Percentiles rank a stretch among this genome's conserved stretches.
Evolutionary conservation across 345 rosid species (phyloP).

Genomic region (Carallia brachiata): DNA sequence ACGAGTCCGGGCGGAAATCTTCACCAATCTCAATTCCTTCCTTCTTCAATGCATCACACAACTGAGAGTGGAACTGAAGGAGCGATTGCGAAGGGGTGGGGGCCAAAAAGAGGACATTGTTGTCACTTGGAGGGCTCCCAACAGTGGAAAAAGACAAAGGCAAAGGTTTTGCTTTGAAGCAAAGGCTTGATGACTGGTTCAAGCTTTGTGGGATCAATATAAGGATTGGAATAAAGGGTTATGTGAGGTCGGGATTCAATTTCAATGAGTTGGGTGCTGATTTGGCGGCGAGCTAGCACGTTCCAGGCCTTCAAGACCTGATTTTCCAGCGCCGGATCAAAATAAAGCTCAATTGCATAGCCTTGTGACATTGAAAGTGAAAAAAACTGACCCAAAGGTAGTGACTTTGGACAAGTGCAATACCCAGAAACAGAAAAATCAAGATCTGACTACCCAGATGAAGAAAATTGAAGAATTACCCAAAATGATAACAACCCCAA

Average conservation of each 20-base stretch:
- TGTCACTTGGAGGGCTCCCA: constrained; percentile 67
- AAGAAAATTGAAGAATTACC: neutral
- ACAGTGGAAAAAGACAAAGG: constrained; percentile 61
- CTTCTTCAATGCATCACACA: constrained; percentile 71
- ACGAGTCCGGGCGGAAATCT: constrained; percentile 60
- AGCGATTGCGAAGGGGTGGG: constrained; percentile 74
- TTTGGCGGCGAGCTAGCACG: constrained; percentile 97
- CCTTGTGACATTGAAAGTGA: constrained; percentile 39
- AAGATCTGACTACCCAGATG: constrained; percentile 4
- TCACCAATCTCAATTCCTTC: constrained; percentile 84
- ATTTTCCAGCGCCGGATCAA: constrained; percentile 96
- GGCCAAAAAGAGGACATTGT: constrained; percentile 65
- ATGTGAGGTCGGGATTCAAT: constrained; percentile 96
- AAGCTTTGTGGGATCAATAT: constrained; percentile 61
- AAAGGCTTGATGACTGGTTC: constrained; percentile 56
- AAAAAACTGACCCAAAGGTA: neutral
- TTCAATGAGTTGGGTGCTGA: constrained; percentile 87
- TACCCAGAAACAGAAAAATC: constrained; percentile 5
- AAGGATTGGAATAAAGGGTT: constrained; percentile 64
- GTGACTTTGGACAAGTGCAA: neutral
- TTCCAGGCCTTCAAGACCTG: constrained; percentile 98
- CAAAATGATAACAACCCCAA: neutral
- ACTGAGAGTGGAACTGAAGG: constrained; percentile 70
- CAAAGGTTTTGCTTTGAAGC: constrained; percentile 73
- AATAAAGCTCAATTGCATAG: constrained; percentile 90